Percentiles rank a stretch among this genome's conserved stretches.
Evolutionary conservation across 129 eudicot genomes (phyloP).

Genomic region (Scalesia atractyloides): DNA sequence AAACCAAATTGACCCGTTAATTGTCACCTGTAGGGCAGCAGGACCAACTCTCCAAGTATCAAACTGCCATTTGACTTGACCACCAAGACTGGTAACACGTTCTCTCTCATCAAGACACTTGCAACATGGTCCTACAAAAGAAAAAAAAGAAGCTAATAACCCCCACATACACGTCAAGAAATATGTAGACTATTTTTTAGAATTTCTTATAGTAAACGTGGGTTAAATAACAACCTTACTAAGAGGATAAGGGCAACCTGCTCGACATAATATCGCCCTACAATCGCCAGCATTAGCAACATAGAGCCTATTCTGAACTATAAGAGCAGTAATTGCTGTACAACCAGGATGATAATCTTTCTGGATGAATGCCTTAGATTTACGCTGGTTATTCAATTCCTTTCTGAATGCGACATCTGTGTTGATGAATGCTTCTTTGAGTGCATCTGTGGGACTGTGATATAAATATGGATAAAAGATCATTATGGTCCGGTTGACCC

Average conservation of each 20-base stretch:
- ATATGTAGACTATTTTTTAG: not conserved
- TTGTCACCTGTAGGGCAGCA: conserved; percentile 88
- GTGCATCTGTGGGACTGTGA: conserved; percentile 67
- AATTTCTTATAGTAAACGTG: not conserved
- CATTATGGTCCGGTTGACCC: not conserved
- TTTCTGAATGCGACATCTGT: conserved; percentile 79
- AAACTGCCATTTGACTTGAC: conserved; percentile 80
- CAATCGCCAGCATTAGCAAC: conserved; percentile 99
- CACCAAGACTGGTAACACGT: conserved; percentile 66
- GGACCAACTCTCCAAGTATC: conserved; percentile 99
- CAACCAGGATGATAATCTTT: conserved; percentile 96
- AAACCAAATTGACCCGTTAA: not conserved
- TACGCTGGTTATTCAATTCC: conserved; percentile 52
- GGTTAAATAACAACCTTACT: conserved; percentile 60
- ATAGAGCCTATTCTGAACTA: conserved; percentile 68
- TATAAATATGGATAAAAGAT: not conserved
- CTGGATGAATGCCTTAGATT: conserved; percentile 60
- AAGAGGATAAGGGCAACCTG: conserved; percentile 63
- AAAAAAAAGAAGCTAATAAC: conserved; percentile 15
- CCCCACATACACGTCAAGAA: conserved; percentile 9
- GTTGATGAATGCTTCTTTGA: conserved; percentile 65
- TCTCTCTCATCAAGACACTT: conserved; percentile 88
- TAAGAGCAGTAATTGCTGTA: conserved; percentile 79
- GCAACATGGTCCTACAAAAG: conserved; percentile 83
- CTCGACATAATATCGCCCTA: conserved; percentile 78